phyloP scores from a whole-genome alignment of 257 asterid species.

The Nicotiana obtusifolia region DNA sequence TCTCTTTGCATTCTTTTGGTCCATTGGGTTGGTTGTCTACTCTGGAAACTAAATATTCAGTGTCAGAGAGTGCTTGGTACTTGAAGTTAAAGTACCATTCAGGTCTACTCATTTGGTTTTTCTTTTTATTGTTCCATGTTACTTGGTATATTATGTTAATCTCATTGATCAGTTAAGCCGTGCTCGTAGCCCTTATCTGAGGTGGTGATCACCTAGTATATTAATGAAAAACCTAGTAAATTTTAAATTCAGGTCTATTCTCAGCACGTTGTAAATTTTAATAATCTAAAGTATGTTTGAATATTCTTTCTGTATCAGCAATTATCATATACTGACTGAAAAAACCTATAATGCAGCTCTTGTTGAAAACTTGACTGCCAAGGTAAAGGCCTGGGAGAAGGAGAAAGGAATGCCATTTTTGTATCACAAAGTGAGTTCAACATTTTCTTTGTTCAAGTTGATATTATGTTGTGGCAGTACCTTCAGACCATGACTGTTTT shows the following conservation, averaged over 20 bases:
- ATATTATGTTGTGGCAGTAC: slow-evolving; percentile 1
- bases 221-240: no score
- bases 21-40: neutral
- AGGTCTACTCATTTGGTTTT: neutral
- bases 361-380: slow-evolving; percentile 50
- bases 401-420: slow-evolving; percentile 64
- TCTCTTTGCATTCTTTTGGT: neutral
- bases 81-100: neutral
- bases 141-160: neutral
- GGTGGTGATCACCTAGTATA: neutral
- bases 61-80: neutral
- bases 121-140: neutral
- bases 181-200: neutral
- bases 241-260: no score
- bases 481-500: slow-evolving; percentile 2
- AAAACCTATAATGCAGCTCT: slow-evolving; percentile 45
- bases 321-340: slow-evolving; percentile 13
- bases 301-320: neutral
- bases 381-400: slow-evolving; percentile 66
- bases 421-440: slow-evolving; percentile 44
- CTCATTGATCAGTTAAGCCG: neutral
- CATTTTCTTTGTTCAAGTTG: neutral
- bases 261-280: no score
- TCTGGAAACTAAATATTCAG: neutral
- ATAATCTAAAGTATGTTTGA: neutral